phyloP scores from a whole-genome alignment of 176 grass and related monocot species.

The Aegilops longissima region DNA sequence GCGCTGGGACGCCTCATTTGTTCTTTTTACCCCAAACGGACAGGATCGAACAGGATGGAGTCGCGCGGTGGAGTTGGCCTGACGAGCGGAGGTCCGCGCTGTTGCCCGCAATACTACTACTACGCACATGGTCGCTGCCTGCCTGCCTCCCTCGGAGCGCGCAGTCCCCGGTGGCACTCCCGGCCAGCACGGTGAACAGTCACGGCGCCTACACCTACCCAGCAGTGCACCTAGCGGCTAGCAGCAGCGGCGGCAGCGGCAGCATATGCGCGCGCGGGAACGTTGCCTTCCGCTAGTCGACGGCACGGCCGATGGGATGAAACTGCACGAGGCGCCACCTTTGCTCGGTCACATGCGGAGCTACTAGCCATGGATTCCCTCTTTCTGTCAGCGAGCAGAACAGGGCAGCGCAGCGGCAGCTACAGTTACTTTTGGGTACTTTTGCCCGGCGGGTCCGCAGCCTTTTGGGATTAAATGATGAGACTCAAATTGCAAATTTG shows the following conservation, averaged over 20 bases:
- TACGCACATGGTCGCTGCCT: neutral
- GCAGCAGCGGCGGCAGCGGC: no score
- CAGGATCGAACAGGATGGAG: no score
- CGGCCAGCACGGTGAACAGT: neutral
- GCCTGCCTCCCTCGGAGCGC: neutral
- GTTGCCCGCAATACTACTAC: neutral
- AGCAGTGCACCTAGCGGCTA: neutral
- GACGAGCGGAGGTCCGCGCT: neutral
- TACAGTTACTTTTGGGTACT: neutral
- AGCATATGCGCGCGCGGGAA: neutral
- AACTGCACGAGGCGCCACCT: neutral
- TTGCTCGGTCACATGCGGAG: slow-evolving; percentile 25
- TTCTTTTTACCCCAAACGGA: no score
- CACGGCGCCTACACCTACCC: neutral
- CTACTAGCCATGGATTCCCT: neutral
- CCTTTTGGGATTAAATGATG: slow-evolving; percentile 45
- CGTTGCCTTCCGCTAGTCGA: slow-evolving; percentile 15
- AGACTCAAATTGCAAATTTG: slow-evolving; percentile 3
- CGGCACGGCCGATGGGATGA: slow-evolving; percentile 2
- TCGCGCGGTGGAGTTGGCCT: no score
- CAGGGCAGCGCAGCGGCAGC: neutral
- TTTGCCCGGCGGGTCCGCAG: neutral
- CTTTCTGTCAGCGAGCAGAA: neutral
- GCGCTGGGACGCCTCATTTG: no score
- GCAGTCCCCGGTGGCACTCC: neutral